Conservation (phyloP, 768 basidiomycete species). For the Suillus occidentalis region DNA sequence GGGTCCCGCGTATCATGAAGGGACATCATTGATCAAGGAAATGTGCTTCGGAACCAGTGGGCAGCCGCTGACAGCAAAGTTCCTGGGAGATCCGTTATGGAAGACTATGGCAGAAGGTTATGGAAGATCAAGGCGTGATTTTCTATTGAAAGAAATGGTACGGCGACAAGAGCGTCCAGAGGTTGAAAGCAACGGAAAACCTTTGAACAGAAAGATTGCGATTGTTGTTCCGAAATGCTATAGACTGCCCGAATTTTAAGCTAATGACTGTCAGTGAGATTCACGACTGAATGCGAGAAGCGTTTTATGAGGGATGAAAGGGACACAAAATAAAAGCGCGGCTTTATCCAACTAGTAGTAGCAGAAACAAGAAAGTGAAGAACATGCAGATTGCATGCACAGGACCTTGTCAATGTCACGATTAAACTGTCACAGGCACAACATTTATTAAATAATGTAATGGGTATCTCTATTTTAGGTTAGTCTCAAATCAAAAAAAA, state of each 20-base stretch:
- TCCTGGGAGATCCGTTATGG: conserved; percentile 4
- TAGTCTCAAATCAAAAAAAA: not conserved
- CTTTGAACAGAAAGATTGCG: conserved; percentile 13
- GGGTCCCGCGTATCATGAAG: conserved; percentile 19
- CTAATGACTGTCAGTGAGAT: not conserved
- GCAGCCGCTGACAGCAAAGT: conserved; percentile 3
- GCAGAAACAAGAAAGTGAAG: conserved; percentile 14
- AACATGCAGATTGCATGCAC: conserved; percentile 21
- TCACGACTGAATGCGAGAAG: conserved; percentile 3
- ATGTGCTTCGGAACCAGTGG: conserved; percentile 10
- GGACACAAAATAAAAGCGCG: not conserved
- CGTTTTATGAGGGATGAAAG: conserved; percentile 2
- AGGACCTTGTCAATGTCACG: conserved; percentile 19
- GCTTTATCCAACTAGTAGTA: conserved; percentile 6
- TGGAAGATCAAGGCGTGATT: conserved; percentile 1
- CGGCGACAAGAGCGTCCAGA: conserved; percentile 1
- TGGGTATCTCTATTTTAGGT: conserved; percentile 13
- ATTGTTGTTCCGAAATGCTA: conserved; percentile 13
- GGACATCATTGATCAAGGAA: conserved; percentile 18
- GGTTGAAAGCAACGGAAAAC: not conserved
- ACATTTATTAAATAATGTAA: conserved; percentile 25
- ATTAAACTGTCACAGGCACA: conserved; percentile 38
- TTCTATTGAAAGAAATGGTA: not conserved
- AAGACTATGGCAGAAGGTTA: not conserved
- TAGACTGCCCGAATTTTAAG: conserved; percentile 3